Evolutionary conservation across 306 rosid genomes (phyloP).

Genomic region (Acacia confusa): DNA sequence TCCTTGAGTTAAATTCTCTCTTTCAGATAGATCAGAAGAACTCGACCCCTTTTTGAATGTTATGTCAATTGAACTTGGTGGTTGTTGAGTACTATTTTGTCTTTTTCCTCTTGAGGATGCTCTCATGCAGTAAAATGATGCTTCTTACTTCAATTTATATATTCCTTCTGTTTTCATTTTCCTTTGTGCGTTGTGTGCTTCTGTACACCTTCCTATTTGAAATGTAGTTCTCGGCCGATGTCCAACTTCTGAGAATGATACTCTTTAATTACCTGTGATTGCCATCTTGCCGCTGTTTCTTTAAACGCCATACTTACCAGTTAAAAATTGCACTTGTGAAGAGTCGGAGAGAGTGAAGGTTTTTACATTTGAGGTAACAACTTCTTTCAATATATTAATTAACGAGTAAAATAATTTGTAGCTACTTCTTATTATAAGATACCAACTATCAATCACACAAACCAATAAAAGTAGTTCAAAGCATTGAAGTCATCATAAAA

Average conservation of each 20-base stretch:
- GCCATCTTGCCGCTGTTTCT: background rate
- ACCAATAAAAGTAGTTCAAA: too few species aligned
- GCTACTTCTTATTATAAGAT: too few species aligned
- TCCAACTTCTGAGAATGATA: background rate
- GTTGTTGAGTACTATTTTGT: background rate
- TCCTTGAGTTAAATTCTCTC: conserved; percentile 7
- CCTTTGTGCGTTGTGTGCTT: background rate
- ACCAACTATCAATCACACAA: too few species aligned
- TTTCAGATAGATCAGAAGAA: background rate
- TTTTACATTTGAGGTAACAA: too few species aligned
- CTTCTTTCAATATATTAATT: too few species aligned
- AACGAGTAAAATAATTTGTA: too few species aligned
- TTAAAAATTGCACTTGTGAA: too few species aligned
- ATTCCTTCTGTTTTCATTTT: background rate
- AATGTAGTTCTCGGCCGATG: background rate
- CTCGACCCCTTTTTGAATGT: background rate
- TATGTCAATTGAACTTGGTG: too few species aligned
- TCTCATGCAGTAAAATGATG: background rate
- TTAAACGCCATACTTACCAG: too few species aligned
- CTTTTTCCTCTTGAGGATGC: background rate
- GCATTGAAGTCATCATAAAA: too few species aligned
- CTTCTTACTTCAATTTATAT: background rate
- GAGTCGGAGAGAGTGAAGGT: too few species aligned
- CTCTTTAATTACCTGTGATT: background rate
- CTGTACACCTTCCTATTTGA: background rate